phyloP scores from a whole-genome alignment of 1,139 yeast species.

The Taiozyma sp. region DNA sequence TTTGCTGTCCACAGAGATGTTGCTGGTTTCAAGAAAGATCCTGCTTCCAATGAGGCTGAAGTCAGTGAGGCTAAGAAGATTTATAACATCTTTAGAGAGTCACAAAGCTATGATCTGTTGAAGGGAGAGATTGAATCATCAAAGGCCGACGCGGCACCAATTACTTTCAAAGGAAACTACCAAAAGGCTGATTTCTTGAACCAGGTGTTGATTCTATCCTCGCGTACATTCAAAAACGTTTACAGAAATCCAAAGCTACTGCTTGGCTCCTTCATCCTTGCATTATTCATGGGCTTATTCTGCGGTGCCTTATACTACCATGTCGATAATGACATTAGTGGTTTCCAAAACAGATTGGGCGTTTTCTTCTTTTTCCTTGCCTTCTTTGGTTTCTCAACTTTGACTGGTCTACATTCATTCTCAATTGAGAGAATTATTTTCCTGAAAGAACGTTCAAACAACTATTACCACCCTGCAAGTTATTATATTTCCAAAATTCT shows the following conservation, averaged over 20 bases:
- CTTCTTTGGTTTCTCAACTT: conserved; percentile 87
- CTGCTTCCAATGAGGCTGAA: conserved; percentile 1
- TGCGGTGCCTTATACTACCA: conserved; percentile 85
- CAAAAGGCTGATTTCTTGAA: conserved; percentile 52
- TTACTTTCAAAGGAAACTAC: conserved; percentile 34
- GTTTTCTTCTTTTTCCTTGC: conserved; percentile 86
- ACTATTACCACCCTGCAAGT: conserved; percentile 83
- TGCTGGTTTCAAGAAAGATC: conserved; percentile 11
- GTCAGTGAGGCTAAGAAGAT: conserved; percentile 20
- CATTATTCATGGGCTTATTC: conserved; percentile 72
- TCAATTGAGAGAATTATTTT: conserved; percentile 85
- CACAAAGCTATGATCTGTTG: conserved; percentile 45
- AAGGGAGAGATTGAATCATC: conserved; percentile 42
- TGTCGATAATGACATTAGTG: conserved; percentile 84
- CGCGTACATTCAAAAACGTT: conserved; percentile 86
- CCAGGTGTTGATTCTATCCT: conserved; percentile 68
- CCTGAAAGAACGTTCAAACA: conserved; percentile 89
- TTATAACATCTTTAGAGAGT: conserved; percentile 41
- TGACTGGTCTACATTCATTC: conserved; percentile 88
- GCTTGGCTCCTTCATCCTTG: conserved; percentile 75
- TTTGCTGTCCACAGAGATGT: conserved; percentile 84
- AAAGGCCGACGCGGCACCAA: conserved; percentile 24
- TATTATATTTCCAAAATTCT: conserved; percentile 81
- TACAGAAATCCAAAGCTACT: conserved; percentile 88
- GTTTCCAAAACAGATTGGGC: conserved; percentile 93